Evolutionary conservation across 129 eudicot species (phyloP), one percentile per base, ranked within the genome.

Genomic region (Glebionis coronaria): DNA sequence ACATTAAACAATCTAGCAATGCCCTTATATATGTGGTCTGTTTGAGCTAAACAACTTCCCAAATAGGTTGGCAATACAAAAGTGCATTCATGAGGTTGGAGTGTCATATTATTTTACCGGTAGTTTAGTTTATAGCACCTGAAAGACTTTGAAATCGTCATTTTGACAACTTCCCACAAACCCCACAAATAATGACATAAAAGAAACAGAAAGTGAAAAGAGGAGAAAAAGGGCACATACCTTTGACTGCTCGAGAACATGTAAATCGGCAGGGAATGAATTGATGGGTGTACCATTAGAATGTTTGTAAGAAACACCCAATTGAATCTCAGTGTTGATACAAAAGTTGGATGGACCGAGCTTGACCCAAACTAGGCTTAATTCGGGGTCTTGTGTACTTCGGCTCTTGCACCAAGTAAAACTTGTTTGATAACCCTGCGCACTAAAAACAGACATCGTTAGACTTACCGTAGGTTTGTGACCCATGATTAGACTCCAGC

Each of bases 261-360:
- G 78, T 25, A 93, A 90, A 77, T 93, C 96, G 59, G 79, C 78
- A 57, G 98, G 98, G 82, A 93, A 88, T 3, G 96, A 88, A 4
- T 80, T 76, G 45, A 88, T 66, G 50, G 88, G 82, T 10, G 92
- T 73, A 42, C 89, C 91, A 78, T 93, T 90, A 35, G 55, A 29
- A 51, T 75, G 68, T 66, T 80, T 86, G 82, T 93, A 93, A 9
- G 91, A 65, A 78, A 93, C 84, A 28, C 98, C 98, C 85, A 88
- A 73, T 64, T 88, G 91, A 77, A 93, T 88, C 62, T 93, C 95
- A 1, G 87, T n/a, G n/a, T n/a, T n/a, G n/a, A n/a, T n/a, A n/a
- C n/a, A n/a, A n/a, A n/a, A n/a, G n/a, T n/a, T n/a, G n/a, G n/a
- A n/a, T n/a, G n/a, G n/a, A n/a, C n/a, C n/a, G n/a, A n/a, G n/a